Evolutionary conservation across 1,284 basidiomycete species (phyloP).

Genomic region (Laetiporus sulphureus): DNA sequence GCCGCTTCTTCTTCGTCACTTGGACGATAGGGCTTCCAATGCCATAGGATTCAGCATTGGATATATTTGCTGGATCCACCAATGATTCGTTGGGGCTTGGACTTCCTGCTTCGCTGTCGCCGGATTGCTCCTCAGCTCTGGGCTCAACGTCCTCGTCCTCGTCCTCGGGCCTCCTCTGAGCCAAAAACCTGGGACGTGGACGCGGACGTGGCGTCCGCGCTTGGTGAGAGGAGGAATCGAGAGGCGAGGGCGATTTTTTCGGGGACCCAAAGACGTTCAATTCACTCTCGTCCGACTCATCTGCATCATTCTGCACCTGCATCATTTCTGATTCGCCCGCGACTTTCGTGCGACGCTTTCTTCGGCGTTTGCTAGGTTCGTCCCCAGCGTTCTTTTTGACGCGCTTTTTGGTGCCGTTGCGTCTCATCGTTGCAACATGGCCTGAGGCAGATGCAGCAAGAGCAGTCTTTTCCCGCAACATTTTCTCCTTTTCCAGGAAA

Average conservation of each 20-base stretch:
- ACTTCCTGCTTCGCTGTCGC: no score
- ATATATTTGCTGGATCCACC: no score
- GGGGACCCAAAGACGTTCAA: constrained; percentile 20
- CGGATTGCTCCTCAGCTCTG: no score
- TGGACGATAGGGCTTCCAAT: not conserved
- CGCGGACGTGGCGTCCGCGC: constrained; percentile 17
- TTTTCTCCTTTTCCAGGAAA: constrained; percentile 75
- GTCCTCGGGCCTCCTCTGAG: not conserved
- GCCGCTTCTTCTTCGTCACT: not conserved
- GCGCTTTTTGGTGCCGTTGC: constrained; percentile 67
- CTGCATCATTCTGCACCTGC: constrained; percentile 7
- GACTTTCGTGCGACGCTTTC: constrained; percentile 11
- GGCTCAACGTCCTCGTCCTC: no score
- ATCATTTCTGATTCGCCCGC: constrained; percentile 9
- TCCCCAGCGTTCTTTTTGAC: constrained; percentile 33
- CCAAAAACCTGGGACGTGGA: constrained; percentile 14
- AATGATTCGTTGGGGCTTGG: no score
- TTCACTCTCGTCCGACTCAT: constrained; percentile 17
- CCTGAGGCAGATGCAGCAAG: constrained; percentile 39
- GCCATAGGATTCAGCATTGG: not conserved
- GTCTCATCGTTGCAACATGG: constrained; percentile 48
- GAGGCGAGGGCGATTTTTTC: constrained; percentile 16
- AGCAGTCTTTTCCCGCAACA: constrained; percentile 42
- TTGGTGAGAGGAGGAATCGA: constrained; percentile 14
- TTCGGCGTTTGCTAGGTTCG: constrained; percentile 19